A percentile compares a stretch with the other conserved stretches of the same genome.
Evolutionary conservation across 306 rosid genomes (phyloP).

Genomic region (Glycine latifolia): DNA sequence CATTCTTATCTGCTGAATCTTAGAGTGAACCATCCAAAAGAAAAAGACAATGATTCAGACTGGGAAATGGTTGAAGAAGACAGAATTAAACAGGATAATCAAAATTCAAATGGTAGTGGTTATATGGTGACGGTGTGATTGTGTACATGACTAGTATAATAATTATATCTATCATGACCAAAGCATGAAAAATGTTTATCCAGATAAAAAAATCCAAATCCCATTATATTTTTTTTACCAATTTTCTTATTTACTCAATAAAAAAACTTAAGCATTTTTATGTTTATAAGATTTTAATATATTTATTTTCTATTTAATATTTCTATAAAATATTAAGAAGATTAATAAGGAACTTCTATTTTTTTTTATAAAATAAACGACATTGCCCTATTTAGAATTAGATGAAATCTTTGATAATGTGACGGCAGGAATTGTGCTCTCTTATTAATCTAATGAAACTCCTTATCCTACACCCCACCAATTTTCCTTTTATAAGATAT

Average conservation of each 20-base stretch:
- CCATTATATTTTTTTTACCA: background rate
- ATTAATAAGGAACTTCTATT: background rate
- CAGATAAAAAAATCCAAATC: background rate
- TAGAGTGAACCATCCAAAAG: conserved; percentile 41
- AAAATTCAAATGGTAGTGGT: conserved; percentile 49
- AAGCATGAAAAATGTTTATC: conserved; percentile 10
- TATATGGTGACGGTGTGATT: conserved; percentile 53
- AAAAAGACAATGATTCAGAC: conserved; percentile 41
- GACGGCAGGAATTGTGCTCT: background rate
- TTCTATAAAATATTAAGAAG: background rate
- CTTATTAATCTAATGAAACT: conserved; percentile 1
- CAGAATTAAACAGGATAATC: conserved; percentile 38
- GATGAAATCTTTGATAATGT: conserved; percentile 15
- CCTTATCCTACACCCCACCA: background rate
- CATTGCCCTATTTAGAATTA: background rate
- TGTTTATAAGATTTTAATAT: background rate
- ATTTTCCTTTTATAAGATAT: background rate
- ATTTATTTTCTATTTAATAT: background rate
- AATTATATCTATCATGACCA: conserved; percentile 51
- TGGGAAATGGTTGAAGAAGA: conserved; percentile 45
- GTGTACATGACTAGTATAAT: conserved; percentile 49
- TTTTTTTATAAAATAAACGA: too few relatives aligned
- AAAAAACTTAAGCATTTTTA: background rate
- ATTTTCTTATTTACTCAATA: background rate
- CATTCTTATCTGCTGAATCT: conserved; percentile 50